Base-by-base conservation (phyloP, 1,139 yeast species). In the Yamadazyma spencermartinsiae region DNA sequence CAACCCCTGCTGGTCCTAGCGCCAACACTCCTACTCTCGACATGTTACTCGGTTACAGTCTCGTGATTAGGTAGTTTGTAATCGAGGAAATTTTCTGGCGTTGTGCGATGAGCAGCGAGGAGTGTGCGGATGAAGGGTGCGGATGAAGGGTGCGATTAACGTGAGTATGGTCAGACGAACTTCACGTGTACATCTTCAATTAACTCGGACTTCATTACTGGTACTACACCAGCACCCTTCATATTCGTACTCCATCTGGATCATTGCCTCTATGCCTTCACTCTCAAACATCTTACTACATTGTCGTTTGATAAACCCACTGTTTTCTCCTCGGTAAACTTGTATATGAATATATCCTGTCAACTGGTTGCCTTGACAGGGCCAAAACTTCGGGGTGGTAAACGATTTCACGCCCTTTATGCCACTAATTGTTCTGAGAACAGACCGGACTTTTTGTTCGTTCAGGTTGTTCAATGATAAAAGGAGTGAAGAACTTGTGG, bases 1-100 rank as follows among this genome's bases (percentile, higher is more conserved):
- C 98, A 11, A 86, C 98, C 26, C 98, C 98, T 0, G 98, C 98
- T 12, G 98, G 98, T 1, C 98, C 98, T 49, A 92, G 64, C 2
- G 92, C 96, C 49, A 92, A 67, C n/a, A 89, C 94, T 41, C 98
- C 98, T 2, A 89, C 96, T 64, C 96, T 73, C 3, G 97, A 88
- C 98, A 92, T 92, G 27, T 31, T 13, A 13, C 6, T 28, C 9
- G 14, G 18, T 9, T 28, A 12, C 12, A 8, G 12, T 8, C 14
- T 25, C 12, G 8, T 12, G 12, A 16, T 5, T 6, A 28, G 14
- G 18, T 5, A 14, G 15, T 13, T 5, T 28, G 31, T n/a, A n/a
- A n/a, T n/a, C n/a, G n/a, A n/a, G n/a, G n/a, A n/a, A n/a, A n/a
- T n/a, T n/a, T n/a, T n/a, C n/a, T n/a, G n/a, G n/a, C n/a, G n/a